These are phyloP conservation scores for Umbilicus rupestris DNA, from an alignment of 164 flowering plant genomes.

Conservation along the genomic window DNA sequence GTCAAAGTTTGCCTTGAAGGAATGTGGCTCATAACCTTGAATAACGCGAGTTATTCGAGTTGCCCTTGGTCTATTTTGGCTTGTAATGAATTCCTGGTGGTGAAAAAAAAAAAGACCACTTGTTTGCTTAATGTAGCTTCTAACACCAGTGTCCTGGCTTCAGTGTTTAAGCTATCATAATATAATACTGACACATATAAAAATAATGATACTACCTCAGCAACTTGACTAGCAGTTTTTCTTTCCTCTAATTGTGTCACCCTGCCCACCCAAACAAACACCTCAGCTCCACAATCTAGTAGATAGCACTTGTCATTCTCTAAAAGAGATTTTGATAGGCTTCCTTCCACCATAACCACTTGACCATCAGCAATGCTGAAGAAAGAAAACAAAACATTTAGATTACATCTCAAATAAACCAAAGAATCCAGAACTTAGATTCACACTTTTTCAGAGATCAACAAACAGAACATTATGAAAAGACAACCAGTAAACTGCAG, in stretches of 20 bases:
- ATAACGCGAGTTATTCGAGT: slow-evolving; percentile 76
- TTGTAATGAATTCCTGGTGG: slow-evolving; percentile 63
- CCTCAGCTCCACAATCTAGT: slow-evolving; percentile 88
- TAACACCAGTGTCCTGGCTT: not conserved
- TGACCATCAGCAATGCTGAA: slow-evolving; percentile 77
- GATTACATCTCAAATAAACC: slow-evolving; percentile 19
- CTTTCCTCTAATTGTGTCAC: slow-evolving; percentile 92
- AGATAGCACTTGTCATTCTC: slow-evolving; percentile 87
- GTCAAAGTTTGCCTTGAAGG: slow-evolving; percentile 90
- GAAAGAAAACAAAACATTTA: too few relatives aligned
- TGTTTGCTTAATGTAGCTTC: not conserved
- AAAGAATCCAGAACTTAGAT: not conserved
- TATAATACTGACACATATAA: too few relatives aligned
- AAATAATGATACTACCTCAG: slow-evolving; percentile 59
- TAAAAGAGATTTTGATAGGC: slow-evolving; percentile 68
- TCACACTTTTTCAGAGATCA: not conserved
- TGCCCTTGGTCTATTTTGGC: slow-evolving; percentile 80
- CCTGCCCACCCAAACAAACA: slow-evolving; percentile 98
- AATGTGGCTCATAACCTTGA: slow-evolving; percentile 92
- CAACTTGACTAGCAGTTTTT: slow-evolving; percentile 80
- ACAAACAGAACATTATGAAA: too few relatives aligned
- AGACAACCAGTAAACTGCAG: too few relatives aligned
- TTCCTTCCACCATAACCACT: slow-evolving; percentile 52
- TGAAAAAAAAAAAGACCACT: slow-evolving; percentile 7
- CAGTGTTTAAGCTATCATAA: not conserved